Conservation (phyloP, 2,329 filamentous ascomycete species). For the Aspergillus proliferans region DNA sequence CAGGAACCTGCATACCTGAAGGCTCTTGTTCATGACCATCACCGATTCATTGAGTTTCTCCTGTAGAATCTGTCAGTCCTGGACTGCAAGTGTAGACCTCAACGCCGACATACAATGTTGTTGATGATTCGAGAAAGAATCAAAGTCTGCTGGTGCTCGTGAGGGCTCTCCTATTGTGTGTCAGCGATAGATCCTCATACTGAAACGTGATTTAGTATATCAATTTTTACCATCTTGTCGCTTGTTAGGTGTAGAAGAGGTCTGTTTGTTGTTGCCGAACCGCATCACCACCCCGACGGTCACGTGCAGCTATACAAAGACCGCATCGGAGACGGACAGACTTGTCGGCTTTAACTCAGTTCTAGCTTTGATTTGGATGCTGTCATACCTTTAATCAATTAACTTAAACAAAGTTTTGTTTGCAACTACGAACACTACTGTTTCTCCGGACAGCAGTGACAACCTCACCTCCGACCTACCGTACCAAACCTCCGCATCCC, state of each 20-base stretch:
- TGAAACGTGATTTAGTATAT: too few relatives aligned
- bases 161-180: slow-evolving; percentile 70
- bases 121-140: slow-evolving; percentile 92
- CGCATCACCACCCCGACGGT: slow-evolving; percentile 1
- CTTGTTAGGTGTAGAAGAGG: background rate
- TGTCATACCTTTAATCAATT: too few relatives aligned
- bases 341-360: too few relatives aligned
- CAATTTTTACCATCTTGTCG: slow-evolving; percentile 10
- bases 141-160: slow-evolving; percentile 94
- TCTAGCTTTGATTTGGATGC: too few relatives aligned
- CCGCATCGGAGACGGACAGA: too few relatives aligned
- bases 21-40: slow-evolving; percentile 82
- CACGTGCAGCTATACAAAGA: slow-evolving; percentile 10
- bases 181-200: background rate
- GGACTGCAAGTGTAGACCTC: background rate
- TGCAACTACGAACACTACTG: too few relatives aligned
- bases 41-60: slow-evolving; percentile 97
- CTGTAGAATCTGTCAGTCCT: slow-evolving; percentile 42
- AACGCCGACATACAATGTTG: slow-evolving; percentile 69
- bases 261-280: slow-evolving; percentile 11
- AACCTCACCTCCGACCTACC: background rate
- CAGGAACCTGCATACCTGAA: slow-evolving; percentile 56
- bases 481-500: background rate
- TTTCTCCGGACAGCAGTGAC: too few relatives aligned
- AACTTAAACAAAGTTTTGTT: too few relatives aligned